These are phyloP conservation scores for Atkinsonella texensis DNA, from an alignment of 2,329 filamentous ascomycete genomes.

Conservation along the genomic window DNA sequence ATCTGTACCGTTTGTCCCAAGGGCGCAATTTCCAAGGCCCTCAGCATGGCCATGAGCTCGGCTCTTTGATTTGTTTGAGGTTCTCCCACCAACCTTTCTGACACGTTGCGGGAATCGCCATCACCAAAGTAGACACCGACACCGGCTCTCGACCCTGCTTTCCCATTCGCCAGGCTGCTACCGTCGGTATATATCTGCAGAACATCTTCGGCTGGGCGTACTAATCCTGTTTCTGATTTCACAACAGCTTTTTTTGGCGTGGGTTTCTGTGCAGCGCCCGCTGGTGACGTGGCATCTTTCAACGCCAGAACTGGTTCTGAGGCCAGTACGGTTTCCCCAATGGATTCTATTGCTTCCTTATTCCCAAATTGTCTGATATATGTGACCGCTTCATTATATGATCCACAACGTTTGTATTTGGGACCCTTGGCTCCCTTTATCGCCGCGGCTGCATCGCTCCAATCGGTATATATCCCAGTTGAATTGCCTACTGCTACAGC, in stretches of 20 bases:
- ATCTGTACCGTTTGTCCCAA: conserved; percentile 60
- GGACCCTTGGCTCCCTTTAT: conserved; percentile 61
- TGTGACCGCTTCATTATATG: conserved; percentile 59
- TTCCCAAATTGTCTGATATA: conserved; percentile 51
- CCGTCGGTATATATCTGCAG: conserved; percentile 49
- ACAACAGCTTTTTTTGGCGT: not conserved
- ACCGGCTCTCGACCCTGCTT: conserved; percentile 40
- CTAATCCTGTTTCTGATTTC: not conserved
- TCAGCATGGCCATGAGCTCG: conserved; percentile 80
- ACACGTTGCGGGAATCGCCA: conserved; percentile 50
- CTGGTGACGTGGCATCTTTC: conserved; percentile 9
- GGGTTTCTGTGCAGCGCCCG: conserved; percentile 16
- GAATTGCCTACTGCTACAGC: conserved; percentile 46
- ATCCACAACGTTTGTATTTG: conserved; percentile 58
- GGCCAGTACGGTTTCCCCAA: conserved; percentile 19
- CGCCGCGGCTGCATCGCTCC: conserved; percentile 60
- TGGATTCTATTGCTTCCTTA: conserved; percentile 28
- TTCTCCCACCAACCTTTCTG: conserved; percentile 61
- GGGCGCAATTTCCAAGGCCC: conserved; percentile 67
- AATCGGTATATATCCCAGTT: conserved; percentile 49
- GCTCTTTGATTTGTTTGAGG: conserved; percentile 90
- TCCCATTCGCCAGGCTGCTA: conserved; percentile 47
- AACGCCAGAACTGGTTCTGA: conserved; percentile 7
- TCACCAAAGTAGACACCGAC: conserved; percentile 53
- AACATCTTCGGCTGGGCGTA: conserved; percentile 12